Conservation (phyloP, 768 basidiomycete species). For the Lentinula lateritia region DNA sequence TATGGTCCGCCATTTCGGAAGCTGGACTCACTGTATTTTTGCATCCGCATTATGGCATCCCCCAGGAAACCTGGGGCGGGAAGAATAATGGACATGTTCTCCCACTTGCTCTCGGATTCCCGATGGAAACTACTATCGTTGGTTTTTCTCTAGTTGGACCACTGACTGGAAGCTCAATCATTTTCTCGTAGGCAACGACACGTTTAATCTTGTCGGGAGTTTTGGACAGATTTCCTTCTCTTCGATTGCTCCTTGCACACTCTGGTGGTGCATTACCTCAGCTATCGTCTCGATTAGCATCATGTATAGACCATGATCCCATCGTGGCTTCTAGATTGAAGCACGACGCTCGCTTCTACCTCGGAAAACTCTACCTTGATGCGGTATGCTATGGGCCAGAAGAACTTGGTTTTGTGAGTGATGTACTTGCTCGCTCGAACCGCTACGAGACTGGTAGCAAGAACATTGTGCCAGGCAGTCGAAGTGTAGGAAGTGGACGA, state of each 20-base stretch:
- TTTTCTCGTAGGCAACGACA: constrained; percentile 54
- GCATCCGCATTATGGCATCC: constrained; percentile 85
- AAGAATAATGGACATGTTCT: constrained; percentile 83
- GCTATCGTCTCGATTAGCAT: constrained; percentile 78
- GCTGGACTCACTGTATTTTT: constrained; percentile 74
- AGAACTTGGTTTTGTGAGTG: constrained; percentile 74
- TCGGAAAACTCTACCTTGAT: constrained; percentile 76
- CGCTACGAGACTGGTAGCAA: constrained; percentile 35
- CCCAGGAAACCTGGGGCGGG: constrained; percentile 67
- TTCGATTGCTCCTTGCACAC: constrained; percentile 79
- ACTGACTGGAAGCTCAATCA: constrained; percentile 6
- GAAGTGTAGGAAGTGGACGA: constrained; percentile 46
- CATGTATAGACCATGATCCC: constrained; percentile 84
- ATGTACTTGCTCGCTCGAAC: constrained; percentile 57
- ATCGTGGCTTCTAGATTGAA: constrained; percentile 65
- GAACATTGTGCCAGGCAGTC: constrained; percentile 20
- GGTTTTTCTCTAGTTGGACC: constrained; percentile 19
- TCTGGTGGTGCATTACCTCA: constrained; percentile 83
- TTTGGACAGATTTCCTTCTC: constrained; percentile 70
- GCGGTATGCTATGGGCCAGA: constrained; percentile 88
- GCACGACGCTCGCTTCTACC: constrained; percentile 81
- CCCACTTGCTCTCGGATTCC: constrained; percentile 82
- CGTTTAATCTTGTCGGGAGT: constrained; percentile 78
- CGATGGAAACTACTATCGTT: constrained; percentile 85
- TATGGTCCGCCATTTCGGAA: constrained; percentile 75